A percentile compares a stretch with the other conserved stretches of the same genome.
phyloP scores from a whole-genome alignment of 176 grass and related monocot species.

The Zizania latifolia region DNA sequence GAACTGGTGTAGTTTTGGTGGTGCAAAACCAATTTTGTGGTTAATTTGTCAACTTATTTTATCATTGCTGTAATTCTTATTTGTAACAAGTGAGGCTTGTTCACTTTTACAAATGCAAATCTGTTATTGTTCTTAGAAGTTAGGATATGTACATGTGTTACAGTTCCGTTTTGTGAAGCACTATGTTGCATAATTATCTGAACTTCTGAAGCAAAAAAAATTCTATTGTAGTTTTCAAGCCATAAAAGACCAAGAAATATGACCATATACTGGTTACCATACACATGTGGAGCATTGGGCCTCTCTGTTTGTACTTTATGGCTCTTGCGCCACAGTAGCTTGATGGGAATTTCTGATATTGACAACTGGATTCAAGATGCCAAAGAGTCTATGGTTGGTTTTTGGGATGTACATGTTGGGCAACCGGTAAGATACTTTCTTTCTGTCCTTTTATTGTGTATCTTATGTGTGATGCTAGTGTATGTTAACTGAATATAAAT shows the following conservation, averaged over 20 bases:
- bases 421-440: conserved; percentile 58
- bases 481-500: conserved; percentile 6
- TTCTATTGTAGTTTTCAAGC: conserved; percentile 43
- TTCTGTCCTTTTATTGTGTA: background rate
- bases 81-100: background rate
- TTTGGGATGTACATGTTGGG: conserved; percentile 69
- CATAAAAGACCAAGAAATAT: conserved; percentile 60
- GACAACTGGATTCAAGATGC: conserved; percentile 86
- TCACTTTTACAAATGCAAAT: background rate
- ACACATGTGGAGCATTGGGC: conserved; percentile 81
- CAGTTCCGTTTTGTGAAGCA: background rate
- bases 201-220: conserved; percentile 7
- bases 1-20: background rate
- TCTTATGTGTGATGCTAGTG: background rate
- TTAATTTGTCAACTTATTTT: background rate
- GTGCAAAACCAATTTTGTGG: background rate
- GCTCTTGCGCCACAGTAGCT: conserved; percentile 84
- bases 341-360: conserved; percentile 88
- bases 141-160: background rate
- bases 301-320: conserved; percentile 79
- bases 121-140: background rate
- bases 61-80: background rate
- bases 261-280: conserved; percentile 76
- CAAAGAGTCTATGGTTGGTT: conserved; percentile 65
- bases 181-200: conserved; percentile 7